These are phyloP conservation scores for Fennellomyces sp. DNA, from an alignment of 371 early-diverging fungal genomes.

Conservation along the genomic window DNA sequence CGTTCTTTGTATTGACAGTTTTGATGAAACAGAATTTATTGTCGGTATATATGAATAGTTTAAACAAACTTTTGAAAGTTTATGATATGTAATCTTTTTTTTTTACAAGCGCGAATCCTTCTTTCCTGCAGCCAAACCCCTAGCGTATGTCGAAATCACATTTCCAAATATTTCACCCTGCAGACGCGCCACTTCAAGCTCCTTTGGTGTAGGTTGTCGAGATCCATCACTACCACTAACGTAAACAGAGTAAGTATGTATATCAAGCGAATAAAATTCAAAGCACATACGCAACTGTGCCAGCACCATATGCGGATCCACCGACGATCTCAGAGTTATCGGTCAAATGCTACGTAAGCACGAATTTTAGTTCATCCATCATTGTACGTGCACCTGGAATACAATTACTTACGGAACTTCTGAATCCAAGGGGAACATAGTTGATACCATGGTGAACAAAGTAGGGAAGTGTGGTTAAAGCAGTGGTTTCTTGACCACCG, in stretches of 20 bases:
- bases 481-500: slow-evolving; percentile 76
- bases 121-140: no score
- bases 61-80: no score
- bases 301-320: slow-evolving; percentile 51
- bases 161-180: slow-evolving; percentile 37
- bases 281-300: slow-evolving; percentile 12
- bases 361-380: neutral
- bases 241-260: neutral
- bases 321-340: slow-evolving; percentile 40
- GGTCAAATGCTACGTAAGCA: slow-evolving; percentile 11
- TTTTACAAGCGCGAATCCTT: no score
- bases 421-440: slow-evolving; percentile 69
- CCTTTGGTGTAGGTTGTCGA: slow-evolving; percentile 61
- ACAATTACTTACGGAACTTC: slow-evolving; percentile 17
- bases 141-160: slow-evolving; percentile 10
- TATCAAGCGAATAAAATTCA: neutral
- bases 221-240: slow-evolving; percentile 28
- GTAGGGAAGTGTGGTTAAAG: slow-evolving; percentile 56
- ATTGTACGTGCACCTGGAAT: neutral
- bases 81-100: no score
- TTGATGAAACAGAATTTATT: no score
- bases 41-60: neutral
- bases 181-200: slow-evolving; percentile 60
- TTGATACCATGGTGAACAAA: slow-evolving; percentile 77
- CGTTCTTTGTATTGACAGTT: no score